These are phyloP conservation scores for Umbelopsis sp. DNA, from an alignment of 192 early-diverging fungal species.

Conservation along the genomic window DNA sequence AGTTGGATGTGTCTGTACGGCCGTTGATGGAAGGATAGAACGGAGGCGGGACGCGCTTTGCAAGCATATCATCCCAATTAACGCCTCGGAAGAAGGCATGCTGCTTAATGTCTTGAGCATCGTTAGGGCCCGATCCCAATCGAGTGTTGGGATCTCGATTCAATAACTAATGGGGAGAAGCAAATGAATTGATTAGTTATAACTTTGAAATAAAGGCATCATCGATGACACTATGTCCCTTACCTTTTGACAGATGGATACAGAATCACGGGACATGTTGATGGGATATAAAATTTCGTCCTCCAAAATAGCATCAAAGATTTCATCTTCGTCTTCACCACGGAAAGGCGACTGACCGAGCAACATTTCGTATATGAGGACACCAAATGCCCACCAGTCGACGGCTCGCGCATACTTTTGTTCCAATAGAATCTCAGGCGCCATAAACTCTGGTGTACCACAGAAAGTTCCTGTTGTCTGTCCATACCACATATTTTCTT, in stretches of 20 bases:
- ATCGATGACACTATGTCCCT: neutral
- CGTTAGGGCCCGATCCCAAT: conserved; percentile 79
- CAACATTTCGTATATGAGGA: conserved; percentile 89
- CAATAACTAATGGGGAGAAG: conserved; percentile 60
- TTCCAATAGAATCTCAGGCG: conserved; percentile 95
- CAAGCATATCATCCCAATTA: conserved; percentile 96
- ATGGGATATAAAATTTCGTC: conserved; percentile 95
- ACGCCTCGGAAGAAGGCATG: conserved; percentile 95
- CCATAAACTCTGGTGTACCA: conserved; percentile 99
- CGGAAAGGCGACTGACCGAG: conserved; percentile 91
- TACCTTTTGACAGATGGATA: conserved; percentile 87
- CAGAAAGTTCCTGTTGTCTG: conserved; percentile 93
- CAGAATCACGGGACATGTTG: conserved; percentile 92
- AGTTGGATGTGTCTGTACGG: conserved; percentile 91
- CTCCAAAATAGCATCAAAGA: conserved; percentile 96
- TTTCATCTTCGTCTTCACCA: conserved; percentile 97
- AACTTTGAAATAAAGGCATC: neutral
- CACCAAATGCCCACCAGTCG: conserved; percentile 98
- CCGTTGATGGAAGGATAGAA: conserved; percentile 83
- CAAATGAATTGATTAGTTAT: neutral
- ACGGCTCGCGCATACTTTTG: conserved; percentile 96
- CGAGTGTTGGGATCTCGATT: conserved; percentile 87
- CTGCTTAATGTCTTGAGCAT: conserved; percentile 91
- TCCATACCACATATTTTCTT: conserved; percentile 92
- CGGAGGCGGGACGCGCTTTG: conserved; percentile 86